Conservation (phyloP, 257 asterid species). For the Jacaranda copaia region DNA sequence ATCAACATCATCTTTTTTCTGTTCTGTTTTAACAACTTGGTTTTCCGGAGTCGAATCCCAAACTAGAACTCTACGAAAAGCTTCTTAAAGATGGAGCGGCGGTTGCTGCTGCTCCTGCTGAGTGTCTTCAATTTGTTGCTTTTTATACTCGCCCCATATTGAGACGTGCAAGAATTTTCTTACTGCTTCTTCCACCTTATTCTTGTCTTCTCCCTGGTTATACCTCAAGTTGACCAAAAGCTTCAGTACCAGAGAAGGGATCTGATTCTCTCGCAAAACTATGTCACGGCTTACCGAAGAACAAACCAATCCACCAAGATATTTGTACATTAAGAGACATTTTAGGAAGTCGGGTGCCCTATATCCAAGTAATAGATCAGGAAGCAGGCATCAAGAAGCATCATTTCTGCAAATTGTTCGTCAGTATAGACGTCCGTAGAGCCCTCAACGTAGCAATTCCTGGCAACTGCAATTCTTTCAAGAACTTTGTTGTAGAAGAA, state of each 20-base stretch:
- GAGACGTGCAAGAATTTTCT: background rate
- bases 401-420: conserved; percentile 6
- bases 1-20: too few relatives aligned
- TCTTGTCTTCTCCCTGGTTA: background rate
- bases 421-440: background rate
- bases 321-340: too few relatives aligned
- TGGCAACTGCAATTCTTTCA: background rate
- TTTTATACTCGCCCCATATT: background rate
- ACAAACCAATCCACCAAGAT: background rate
- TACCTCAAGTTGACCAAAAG: background rate
- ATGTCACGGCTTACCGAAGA: background rate
- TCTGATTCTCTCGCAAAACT: conserved; percentile 28
- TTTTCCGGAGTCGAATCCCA: background rate
- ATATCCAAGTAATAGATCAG: too few relatives aligned
- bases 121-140: background rate
- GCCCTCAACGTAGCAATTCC: conserved; percentile 13
- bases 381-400: conserved; percentile 26
- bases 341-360: too few relatives aligned
- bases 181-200: background rate
- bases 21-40: background rate
- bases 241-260: background rate
- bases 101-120: background rate
- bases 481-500: conserved; percentile 10
- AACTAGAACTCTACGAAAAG: background rate
- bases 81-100: conserved; percentile 15